Percentiles rank a stretch among this genome's conserved stretches.
Evolutionary conservation across 2,329 filamentous ascomycete species (phyloP).

Genomic region (Fusarium anthophilum): DNA sequence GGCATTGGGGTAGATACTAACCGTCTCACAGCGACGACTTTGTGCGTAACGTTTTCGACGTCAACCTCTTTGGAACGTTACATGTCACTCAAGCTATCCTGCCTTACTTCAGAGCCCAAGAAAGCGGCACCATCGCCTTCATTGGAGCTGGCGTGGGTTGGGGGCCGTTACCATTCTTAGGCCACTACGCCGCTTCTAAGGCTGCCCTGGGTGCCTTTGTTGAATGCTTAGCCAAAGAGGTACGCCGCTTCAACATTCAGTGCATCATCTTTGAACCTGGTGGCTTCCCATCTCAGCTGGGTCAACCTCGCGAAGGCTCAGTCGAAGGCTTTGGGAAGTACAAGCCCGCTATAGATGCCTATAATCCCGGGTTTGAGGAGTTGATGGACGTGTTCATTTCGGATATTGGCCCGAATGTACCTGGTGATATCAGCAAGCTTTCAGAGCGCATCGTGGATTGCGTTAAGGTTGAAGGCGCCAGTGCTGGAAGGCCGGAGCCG

Average conservation of each 20-base stretch:
- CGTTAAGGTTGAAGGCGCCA: background rate
- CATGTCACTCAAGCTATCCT: constrained; percentile 7
- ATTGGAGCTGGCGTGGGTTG: background rate
- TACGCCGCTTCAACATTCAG: background rate
- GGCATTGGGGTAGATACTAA: background rate
- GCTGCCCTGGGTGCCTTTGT: background rate
- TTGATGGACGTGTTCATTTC: constrained; percentile 1
- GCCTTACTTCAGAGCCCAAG: background rate
- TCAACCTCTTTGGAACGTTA: background rate
- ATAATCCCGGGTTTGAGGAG: background rate
- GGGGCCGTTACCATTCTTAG: background rate
- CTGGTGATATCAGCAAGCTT: background rate
- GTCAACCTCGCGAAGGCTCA: background rate
- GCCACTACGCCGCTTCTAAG: constrained; percentile 10
- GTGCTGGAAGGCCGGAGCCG: background rate
- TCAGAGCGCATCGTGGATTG: constrained; percentile 1
- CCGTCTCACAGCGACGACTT: background rate
- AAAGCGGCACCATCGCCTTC: background rate
- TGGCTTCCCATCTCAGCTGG: constrained; percentile 4
- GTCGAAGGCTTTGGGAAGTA: background rate
- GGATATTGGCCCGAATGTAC: background rate
- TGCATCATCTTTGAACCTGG: constrained; percentile 4
- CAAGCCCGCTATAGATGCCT: background rate
- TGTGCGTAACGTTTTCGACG: background rate
- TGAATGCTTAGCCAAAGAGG: background rate